Percentiles rank a stretch among this genome's conserved stretches.
Conservation (phyloP, 2,329 filamentous ascomycete species). For the Leptographium galeiforme region DNA sequence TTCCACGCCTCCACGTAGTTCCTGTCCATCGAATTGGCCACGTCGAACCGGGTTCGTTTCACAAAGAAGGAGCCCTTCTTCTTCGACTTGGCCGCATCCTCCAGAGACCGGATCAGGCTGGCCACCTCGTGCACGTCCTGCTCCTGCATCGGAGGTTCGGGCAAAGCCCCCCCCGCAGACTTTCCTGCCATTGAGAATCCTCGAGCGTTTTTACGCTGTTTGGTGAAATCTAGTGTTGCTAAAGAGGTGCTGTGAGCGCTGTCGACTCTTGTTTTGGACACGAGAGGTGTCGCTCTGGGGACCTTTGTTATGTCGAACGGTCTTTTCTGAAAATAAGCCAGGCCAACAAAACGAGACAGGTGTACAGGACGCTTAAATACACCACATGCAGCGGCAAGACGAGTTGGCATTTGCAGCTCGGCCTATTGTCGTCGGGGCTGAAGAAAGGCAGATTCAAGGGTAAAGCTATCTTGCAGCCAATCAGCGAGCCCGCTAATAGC, state of each 20-base stretch:
- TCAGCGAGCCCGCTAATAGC: background rate
- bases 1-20: constrained; percentile 80
- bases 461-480: background rate
- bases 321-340: too few species aligned
- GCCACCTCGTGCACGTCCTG: constrained; percentile 60
- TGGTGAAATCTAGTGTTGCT: background rate
- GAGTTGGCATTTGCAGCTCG: too few species aligned
- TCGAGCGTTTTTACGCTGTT: too few species aligned
- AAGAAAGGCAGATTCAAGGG: background rate
- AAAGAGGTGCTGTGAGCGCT: too few species aligned
- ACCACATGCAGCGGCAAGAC: too few species aligned
- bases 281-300: too few species aligned
- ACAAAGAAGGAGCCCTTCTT: constrained; percentile 52
- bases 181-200: too few species aligned
- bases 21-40: constrained; percentile 47
- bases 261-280: too few species aligned
- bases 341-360: too few species aligned
- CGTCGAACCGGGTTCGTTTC: constrained; percentile 66
- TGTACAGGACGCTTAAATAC: too few species aligned
- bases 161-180: background rate
- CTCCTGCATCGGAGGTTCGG: constrained; percentile 43
- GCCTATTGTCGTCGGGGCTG: too few species aligned
- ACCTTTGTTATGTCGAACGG: too few species aligned
- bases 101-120: constrained; percentile 50
- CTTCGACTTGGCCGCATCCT: constrained; percentile 40